Base-by-base conservation (phyloP, 2,329 filamentous ascomycete genomes). In the Fusarium mexicanum region DNA sequence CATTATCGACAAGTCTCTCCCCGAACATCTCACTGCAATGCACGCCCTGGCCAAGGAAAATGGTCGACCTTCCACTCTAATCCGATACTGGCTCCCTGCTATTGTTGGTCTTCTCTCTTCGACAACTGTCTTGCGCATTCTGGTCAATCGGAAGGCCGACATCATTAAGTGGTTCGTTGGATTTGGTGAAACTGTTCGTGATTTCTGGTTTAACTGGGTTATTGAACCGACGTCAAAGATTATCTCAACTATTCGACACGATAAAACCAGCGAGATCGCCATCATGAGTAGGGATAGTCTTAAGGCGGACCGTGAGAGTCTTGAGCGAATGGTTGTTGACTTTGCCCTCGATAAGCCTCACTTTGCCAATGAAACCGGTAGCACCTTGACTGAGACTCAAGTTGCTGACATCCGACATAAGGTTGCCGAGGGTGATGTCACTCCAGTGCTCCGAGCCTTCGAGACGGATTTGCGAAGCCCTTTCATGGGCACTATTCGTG, bases 191-290 rank as follows among this genome's bases (percentile, higher is more conserved):
- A 99, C 96, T 0, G 85, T 91, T 2, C 88, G 93, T 61, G 96
- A 97, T 81, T 99, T 99, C 80, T 98, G 95, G 93, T 87, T 91
- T 69, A 99, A 99, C 81, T 99, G 96, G 96, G 93, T 99, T 7
- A 86, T 99, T 17, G 93, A 97, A 73, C 96, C 96, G 0, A 87
- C 91, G 2, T 91, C 91, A 77, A 96, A 94, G 80, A 88, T 99
- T 24, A 90, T 99, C 66, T 91, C 92, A 55, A 99, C 96, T 0
- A 98, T 99, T 75, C 91, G 96, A 10, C 96, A 98, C 81, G 94
- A 98, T 78, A 91, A 94, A 77, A 93, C 91, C 75, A 98, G 94
- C 80, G 96, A 98, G 80, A 96, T 99, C 74, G 96, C 96, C 50
- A 93, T 99, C 74, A 96, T 99, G 93, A 98, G 95, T 84, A 94